Evolutionary conservation across 2,329 filamentous ascomycete genomes (phyloP), one percentile per base, ranked within the genome.

Genomic region (Sporothrix schenckii): DNA sequence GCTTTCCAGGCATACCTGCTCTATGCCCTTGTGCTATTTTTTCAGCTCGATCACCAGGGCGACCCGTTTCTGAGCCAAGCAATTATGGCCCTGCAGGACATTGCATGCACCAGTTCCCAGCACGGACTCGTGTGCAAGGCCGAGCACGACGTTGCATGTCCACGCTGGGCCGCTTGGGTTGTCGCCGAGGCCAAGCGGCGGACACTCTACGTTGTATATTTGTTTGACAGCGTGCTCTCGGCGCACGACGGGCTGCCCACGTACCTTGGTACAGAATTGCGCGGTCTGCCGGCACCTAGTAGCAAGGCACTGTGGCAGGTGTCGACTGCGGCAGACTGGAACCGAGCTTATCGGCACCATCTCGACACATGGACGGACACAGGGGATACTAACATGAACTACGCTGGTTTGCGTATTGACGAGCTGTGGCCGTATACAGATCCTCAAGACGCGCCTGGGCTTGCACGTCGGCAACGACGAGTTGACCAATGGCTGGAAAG

Each of bases 81-180:
- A 3, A 82, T 86, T 75, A 82, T 86, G 69, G 82, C 82, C 13
- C 79, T 87, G 0, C 84, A 86, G 75, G 81, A 84, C 5, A 72
- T 87, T 19, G 84, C 85, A 5, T 83, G 80, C 69, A 74, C 76
- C 0, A 77, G 77, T 6, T 77, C 79, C 9, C 77, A 76, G 2
- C 75, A 76, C 47, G 85, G 85, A 0, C 79, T 87, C 1, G 75
- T 81, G 10, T 86, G 82, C 60, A 50, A 72, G 0, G 80, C 81
- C 0, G 85, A 87, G 69, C 74, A 77, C 16, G 44, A 21, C 14
- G 50, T 44, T 5, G 16, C 16, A 4, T 79, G 81, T 2, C 85
- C 85, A 0, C 76, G 69, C 7, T 87, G 85, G 86, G 84, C 86
- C 70, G 77, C 79, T 0, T 88, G 86, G 86, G 81, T 87, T 4